Evolutionary conservation across 345 rosid species (phyloP).

Genomic region (Arabidopsis suecica): DNA sequence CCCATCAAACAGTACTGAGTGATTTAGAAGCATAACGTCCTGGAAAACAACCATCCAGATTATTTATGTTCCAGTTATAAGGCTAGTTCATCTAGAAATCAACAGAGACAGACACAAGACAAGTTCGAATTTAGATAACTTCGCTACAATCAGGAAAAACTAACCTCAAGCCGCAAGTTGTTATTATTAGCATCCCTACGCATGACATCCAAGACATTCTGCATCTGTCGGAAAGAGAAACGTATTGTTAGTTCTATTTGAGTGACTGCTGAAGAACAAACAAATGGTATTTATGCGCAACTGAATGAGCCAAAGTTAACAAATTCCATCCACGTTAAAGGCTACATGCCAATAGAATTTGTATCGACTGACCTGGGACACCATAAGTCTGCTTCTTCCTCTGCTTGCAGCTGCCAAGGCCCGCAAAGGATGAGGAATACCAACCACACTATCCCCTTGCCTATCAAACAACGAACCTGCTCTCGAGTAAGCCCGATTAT

Average conservation of each 20-base stretch:
- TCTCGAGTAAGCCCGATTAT: slow-evolving; percentile 56
- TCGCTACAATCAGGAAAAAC: slow-evolving; percentile 23
- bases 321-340: slow-evolving; percentile 17
- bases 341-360: background rate
- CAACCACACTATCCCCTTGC: slow-evolving; percentile 63
- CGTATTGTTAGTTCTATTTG: slow-evolving; percentile 36
- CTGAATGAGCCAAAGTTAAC: slow-evolving; percentile 9
- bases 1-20: slow-evolving; percentile 63
- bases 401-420: slow-evolving; percentile 66
- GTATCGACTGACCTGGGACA: slow-evolving; percentile 71
- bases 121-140: background rate
- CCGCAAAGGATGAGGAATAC: slow-evolving; percentile 64
- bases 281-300: background rate
- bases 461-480: slow-evolving; percentile 53
- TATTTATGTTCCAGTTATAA: background rate
- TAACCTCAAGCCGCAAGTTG: slow-evolving; percentile 77
- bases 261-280: background rate
- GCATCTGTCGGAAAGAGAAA: slow-evolving; percentile 58
- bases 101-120: slow-evolving; percentile 18
- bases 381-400: slow-evolving; percentile 78
- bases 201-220: slow-evolving; percentile 83
- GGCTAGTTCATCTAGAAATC: slow-evolving; percentile 11
- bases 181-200: slow-evolving; percentile 64
- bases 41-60: slow-evolving; percentile 37
- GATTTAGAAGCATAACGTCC: slow-evolving; percentile 90